These are phyloP conservation scores for Globisporangium barbulae DNA, from an alignment of 352 stramenopile species.

Conservation along the genomic window DNA sequence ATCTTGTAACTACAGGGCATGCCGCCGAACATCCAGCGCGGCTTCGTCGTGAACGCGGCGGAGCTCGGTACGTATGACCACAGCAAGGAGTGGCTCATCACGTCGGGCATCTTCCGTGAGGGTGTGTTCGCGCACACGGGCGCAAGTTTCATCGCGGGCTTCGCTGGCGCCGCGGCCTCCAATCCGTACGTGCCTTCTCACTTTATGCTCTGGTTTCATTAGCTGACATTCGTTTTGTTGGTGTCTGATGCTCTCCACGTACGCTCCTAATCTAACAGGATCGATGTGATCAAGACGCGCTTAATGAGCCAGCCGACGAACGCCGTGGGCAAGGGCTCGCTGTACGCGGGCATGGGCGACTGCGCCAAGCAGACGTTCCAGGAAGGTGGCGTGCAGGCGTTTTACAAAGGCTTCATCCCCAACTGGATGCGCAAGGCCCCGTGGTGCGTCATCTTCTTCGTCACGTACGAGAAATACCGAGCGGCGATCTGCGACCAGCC, in stretches of 20 bases:
- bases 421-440: conserved; percentile 88
- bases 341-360: conserved; percentile 72
- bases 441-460: conserved; percentile 87
- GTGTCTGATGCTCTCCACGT: not conserved
- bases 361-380: conserved; percentile 68
- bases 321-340: conserved; percentile 37
- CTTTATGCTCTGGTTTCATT: too few relatives aligned
- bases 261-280: conserved; percentile 24
- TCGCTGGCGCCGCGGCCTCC: conserved; percentile 66
- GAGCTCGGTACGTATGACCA: conserved; percentile 88
- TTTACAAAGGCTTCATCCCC: conserved; percentile 86
- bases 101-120: conserved; percentile 54
- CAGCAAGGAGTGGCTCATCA: conserved; percentile 73
- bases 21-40: conserved; percentile 80
- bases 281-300: conserved; percentile 84
- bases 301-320: conserved; percentile 81
- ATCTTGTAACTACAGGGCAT: conserved; percentile 39
- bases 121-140: conserved; percentile 70
- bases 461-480: conserved; percentile 83
- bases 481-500: conserved; percentile 32
- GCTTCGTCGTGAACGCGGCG: conserved; percentile 84
- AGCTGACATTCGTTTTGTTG: too few relatives aligned
- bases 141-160: conserved; percentile 72
- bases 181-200: conserved; percentile 45
- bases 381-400: conserved; percentile 56